Percentiles rank a stretch among this genome's conserved stretches.
Evolutionary conservation across 2,329 filamentous ascomycete genomes (phyloP).

Genomic region (Cladosporium sp.): DNA sequence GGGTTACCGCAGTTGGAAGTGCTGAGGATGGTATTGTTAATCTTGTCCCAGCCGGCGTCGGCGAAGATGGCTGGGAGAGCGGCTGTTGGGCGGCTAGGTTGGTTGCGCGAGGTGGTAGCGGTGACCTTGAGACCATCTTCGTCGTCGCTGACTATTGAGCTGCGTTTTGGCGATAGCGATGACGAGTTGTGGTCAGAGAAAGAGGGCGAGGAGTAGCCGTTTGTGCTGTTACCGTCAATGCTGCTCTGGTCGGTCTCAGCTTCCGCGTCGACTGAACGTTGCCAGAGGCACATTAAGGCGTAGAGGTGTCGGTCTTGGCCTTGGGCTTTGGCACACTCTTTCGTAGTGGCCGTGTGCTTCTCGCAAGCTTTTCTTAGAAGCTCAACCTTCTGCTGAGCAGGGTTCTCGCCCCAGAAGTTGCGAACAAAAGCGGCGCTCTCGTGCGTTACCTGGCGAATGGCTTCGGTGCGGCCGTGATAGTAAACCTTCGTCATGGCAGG

Average conservation of each 20-base stretch:
- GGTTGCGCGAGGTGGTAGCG: conserved; percentile 5
- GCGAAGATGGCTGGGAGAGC: conserved; percentile 78
- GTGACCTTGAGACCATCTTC: conserved; percentile 41
- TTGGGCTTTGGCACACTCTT: conserved; percentile 82
- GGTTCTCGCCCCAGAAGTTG: conserved; percentile 92
- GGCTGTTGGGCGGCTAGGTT: background rate
- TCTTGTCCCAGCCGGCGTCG: conserved; percentile 87
- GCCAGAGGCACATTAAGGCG: conserved; percentile 92
- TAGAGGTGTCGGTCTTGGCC: conserved; percentile 93
- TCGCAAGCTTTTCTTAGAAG: conserved; percentile 80
- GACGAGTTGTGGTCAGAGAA: conserved; percentile 46
- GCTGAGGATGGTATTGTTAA: conserved; percentile 91
- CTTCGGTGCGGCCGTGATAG: conserved; percentile 91
- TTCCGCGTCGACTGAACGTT: conserved; percentile 78
- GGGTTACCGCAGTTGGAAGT: conserved; percentile 99
- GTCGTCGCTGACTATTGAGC: conserved; percentile 49
- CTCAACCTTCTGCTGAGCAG: conserved; percentile 78
- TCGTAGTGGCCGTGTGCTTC: conserved; percentile 77
- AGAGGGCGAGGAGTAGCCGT: conserved; percentile 55
- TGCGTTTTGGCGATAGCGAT: conserved; percentile 55
- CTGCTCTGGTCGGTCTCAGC: conserved; percentile 48
- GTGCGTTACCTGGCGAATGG: conserved; percentile 79
- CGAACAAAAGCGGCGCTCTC: conserved; percentile 87
- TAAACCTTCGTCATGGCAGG: conserved; percentile 97
- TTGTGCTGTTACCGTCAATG: conserved; percentile 59